Percentiles rank a stretch among this genome's conserved stretches.
Evolutionary conservation across 768 basidiomycete genomes (phyloP).

Genomic region (Myochromella boudieri): DNA sequence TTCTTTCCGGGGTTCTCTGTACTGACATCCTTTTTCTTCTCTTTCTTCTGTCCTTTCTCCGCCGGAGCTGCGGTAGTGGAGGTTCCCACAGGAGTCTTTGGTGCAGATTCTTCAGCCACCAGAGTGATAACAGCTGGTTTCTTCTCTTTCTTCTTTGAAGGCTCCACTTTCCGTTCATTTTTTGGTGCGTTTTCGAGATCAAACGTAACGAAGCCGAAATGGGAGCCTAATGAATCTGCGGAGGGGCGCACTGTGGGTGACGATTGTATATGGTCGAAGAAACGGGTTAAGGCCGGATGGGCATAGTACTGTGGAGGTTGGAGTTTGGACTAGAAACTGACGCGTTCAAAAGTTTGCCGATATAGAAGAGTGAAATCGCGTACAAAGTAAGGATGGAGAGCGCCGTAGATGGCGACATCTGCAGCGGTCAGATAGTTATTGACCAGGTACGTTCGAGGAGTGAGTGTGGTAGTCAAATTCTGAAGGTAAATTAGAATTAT

Average conservation of each 20-base stretch:
- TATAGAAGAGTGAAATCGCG: constrained; percentile 24
- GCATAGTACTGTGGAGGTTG: constrained; percentile 74
- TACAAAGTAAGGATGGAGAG: constrained; percentile 83
- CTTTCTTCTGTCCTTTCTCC: constrained; percentile 60
- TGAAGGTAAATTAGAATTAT: constrained; percentile 26
- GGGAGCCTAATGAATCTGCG: constrained; percentile 46
- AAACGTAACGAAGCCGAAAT: constrained; percentile 60
- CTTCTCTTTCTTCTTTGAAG: constrained; percentile 80
- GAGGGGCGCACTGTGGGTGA: constrained; percentile 59
- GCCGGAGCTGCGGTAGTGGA: constrained; percentile 25
- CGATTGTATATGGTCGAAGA: constrained; percentile 93
- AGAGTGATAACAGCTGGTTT: constrained; percentile 28
- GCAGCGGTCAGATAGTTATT: constrained; percentile 84
- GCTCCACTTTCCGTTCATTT: constrained; percentile 67
- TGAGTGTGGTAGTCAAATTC: constrained; percentile 71
- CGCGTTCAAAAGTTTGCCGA: constrained; percentile 1
- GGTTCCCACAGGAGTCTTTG: constrained; percentile 23
- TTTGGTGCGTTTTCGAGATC: constrained; percentile 78
- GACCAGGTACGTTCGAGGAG: constrained; percentile 82
- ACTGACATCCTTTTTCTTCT: constrained; percentile 51
- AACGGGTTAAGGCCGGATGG: constrained; percentile 83
- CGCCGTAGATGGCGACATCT: constrained; percentile 88
- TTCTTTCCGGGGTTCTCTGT: constrained; percentile 37
- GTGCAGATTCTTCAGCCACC: constrained; percentile 28
- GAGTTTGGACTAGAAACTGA: constrained; percentile 56